phyloP scores from a whole-genome alignment of 495 filamentous ascomycete species.

The Aspergillus saccharolyticus region DNA sequence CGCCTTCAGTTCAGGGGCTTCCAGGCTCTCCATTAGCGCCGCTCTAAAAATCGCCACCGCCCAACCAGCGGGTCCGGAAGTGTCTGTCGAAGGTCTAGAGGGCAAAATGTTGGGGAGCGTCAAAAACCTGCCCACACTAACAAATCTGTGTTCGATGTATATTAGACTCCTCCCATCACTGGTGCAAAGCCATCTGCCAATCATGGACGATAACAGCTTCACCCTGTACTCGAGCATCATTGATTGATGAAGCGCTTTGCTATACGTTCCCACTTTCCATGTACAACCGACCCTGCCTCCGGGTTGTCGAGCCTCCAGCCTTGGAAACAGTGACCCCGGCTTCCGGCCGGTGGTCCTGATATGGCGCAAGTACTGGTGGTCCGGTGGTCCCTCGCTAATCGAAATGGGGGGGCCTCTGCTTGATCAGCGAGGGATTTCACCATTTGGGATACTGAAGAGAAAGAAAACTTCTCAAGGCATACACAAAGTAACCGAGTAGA shows the following conservation, averaged over 20 bases:
- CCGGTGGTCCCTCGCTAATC: background rate
- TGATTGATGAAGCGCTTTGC: background rate
- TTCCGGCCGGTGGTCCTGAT: background rate
- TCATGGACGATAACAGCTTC: background rate
- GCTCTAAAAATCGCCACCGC: constrained; percentile 3
- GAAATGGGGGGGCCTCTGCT: background rate
- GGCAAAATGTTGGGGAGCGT: constrained; percentile 1
- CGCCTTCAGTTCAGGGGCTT: constrained; percentile 4
- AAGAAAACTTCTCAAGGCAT: background rate
- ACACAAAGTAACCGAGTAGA: no score
- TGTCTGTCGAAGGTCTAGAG: background rate
- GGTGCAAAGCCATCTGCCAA: background rate
- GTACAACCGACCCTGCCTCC: background rate
- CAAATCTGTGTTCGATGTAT: background rate
- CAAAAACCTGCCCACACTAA: background rate
- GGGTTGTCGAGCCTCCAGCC: background rate
- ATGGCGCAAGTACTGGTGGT: background rate
- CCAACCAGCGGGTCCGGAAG: constrained; percentile 12
- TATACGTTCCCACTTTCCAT: background rate
- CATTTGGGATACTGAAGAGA: background rate
- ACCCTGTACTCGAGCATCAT: background rate
- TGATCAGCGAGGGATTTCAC: background rate
- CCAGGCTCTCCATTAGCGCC: constrained; percentile 12
- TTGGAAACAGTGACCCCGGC: background rate
- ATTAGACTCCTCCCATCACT: background rate